These are phyloP conservation scores for Pyrus bretschneideri DNA, from an alignment of 306 rosid species.

Conservation along the genomic window DNA sequence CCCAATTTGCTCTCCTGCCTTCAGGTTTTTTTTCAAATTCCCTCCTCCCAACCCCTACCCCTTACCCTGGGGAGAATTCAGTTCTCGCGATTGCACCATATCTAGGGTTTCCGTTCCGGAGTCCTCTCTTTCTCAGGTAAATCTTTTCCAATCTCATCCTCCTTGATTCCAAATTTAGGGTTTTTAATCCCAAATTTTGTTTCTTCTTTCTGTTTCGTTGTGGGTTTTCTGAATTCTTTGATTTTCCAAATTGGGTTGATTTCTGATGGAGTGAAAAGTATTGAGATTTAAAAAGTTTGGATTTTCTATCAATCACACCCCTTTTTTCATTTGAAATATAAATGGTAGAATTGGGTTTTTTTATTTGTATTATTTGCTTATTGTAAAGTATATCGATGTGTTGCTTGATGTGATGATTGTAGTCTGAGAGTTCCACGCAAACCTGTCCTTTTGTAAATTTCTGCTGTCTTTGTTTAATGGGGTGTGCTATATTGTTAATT, in stretches of 20 bases:
- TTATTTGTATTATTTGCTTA: background rate
- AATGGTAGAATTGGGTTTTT: background rate
- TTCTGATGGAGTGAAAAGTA: background rate
- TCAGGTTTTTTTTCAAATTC: background rate
- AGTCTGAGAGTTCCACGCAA: conserved; percentile 26
- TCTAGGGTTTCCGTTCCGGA: background rate
- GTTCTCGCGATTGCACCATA: background rate
- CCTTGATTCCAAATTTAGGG: background rate
- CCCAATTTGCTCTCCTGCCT: background rate
- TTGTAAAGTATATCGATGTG: conserved; percentile 13
- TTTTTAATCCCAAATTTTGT: background rate
- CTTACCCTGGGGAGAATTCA: background rate
- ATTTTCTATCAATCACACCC: background rate
- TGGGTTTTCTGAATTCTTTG: background rate
- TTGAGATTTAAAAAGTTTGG: conserved; percentile 2
- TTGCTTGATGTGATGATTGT: conserved; percentile 18
- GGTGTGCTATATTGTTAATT: conserved; percentile 13
- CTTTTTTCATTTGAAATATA: background rate
- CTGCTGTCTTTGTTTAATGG: background rate
- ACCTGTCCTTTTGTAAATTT: conserved; percentile 11
- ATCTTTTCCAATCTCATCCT: background rate
- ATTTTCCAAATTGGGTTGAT: background rate
- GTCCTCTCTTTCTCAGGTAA: background rate
- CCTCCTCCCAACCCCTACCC: background rate
- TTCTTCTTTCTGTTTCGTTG: background rate